These are phyloP conservation scores for Tolypocladium guangdongense DNA, from an alignment of 2,329 filamentous ascomycete genomes.

Conservation along the genomic window DNA sequence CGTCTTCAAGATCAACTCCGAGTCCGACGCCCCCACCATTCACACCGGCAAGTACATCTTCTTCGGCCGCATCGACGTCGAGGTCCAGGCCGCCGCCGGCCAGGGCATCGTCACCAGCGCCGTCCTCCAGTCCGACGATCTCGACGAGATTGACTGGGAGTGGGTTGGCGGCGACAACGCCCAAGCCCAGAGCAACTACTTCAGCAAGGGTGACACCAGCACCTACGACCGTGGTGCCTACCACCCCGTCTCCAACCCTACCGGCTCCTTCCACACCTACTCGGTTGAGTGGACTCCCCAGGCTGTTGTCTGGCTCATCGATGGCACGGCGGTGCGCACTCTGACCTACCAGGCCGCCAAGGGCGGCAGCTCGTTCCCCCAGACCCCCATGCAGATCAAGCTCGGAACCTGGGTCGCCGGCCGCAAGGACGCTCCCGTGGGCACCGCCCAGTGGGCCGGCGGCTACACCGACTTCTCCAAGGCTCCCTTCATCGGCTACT, in stretches of 20 bases:
- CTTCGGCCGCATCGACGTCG: slow-evolving; percentile 80
- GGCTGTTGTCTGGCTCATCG: slow-evolving; percentile 52
- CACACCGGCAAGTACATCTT: slow-evolving; percentile 82
- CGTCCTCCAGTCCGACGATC: slow-evolving; percentile 79
- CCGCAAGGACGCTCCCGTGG: slow-evolving; percentile 45
- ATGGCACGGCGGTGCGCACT: slow-evolving; percentile 50
- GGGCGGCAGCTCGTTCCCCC: slow-evolving; percentile 50
- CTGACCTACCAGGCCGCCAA: slow-evolving; percentile 48
- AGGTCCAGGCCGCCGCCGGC: slow-evolving; percentile 68
- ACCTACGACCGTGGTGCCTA: slow-evolving; percentile 59
- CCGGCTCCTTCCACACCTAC: slow-evolving; percentile 50
- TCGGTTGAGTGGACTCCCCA: slow-evolving; percentile 57
- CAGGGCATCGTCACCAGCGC: slow-evolving; percentile 80
- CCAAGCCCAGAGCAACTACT: slow-evolving; percentile 79
- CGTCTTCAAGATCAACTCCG: slow-evolving; percentile 55
- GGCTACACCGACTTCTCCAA: slow-evolving; percentile 43
- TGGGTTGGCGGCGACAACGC: slow-evolving; percentile 64
- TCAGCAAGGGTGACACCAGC: slow-evolving; percentile 62
- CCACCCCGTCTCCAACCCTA: slow-evolving; percentile 43
- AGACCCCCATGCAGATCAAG: slow-evolving; percentile 63
- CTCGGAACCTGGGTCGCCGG: slow-evolving; percentile 58
- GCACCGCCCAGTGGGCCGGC: slow-evolving; percentile 63
- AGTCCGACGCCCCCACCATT: slow-evolving; percentile 61
- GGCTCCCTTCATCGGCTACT: slow-evolving; percentile 44
- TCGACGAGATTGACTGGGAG: slow-evolving; percentile 90